Conservation (phyloP, 1,284 basidiomycete genomes). For the Melampsora larici-populina region DNA sequence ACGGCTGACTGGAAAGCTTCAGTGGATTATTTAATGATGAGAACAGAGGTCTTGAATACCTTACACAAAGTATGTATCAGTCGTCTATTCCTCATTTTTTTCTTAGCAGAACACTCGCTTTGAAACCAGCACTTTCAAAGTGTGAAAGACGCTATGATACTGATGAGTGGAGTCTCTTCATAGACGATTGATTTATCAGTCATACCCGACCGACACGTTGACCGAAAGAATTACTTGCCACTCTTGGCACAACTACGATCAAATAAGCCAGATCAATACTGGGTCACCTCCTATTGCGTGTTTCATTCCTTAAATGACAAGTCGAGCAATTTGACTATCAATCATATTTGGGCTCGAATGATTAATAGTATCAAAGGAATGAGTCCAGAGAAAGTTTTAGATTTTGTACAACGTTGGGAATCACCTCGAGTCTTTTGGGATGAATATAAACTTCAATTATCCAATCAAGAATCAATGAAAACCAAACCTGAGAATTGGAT, state of each 20-base stretch:
- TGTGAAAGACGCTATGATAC: not conserved
- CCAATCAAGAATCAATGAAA: not conserved
- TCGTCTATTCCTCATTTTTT: not conserved
- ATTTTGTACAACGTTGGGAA: conserved; percentile 57
- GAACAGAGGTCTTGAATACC: conserved; percentile 57
- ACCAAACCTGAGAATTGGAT: conserved; percentile 6
- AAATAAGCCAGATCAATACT: conserved; percentile 50
- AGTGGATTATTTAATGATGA: conserved; percentile 58
- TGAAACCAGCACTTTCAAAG: not conserved
- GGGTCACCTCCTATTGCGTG: conserved; percentile 57
- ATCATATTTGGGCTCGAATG: conserved; percentile 59
- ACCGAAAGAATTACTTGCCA: conserved; percentile 53
- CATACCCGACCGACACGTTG: conserved; percentile 56
- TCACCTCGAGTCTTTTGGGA: conserved; percentile 57
- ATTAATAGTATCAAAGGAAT: conserved; percentile 59
- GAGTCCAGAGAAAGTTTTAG: conserved; percentile 58
- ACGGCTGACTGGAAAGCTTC: conserved; percentile 58
- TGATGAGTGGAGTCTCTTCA: not conserved
- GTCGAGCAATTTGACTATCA: conserved; percentile 56
- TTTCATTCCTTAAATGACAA: conserved; percentile 60
- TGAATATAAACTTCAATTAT: conserved; percentile 42
- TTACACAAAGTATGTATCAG: conserved; percentile 51
- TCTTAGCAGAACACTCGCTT: not conserved
- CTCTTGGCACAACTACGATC: conserved; percentile 54
- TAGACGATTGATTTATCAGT: conserved; percentile 54